These are phyloP conservation scores for Cnidoscolus chayamansa DNA, from an alignment of 441 rosid genomes.

Conservation along the genomic window DNA sequence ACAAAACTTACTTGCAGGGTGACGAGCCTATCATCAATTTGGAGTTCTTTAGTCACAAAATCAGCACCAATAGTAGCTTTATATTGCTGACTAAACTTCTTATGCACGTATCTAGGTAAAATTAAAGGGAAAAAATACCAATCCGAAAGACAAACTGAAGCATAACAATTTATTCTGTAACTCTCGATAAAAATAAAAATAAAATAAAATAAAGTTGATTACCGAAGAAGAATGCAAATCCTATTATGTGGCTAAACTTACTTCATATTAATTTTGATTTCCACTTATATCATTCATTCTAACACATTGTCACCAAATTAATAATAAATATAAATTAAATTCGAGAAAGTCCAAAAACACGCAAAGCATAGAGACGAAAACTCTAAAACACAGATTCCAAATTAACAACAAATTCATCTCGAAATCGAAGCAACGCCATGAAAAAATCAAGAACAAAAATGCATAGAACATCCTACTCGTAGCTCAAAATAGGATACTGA, in stretches of 20 bases:
- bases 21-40: conserved; percentile 80
- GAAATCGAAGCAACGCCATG: not conserved
- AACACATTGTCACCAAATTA: not conserved
- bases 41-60: conserved; percentile 94
- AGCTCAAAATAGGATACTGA: conserved; percentile 69
- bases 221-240: not conserved
- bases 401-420: not conserved
- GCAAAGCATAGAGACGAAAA: not conserved
- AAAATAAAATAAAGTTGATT: not conserved
- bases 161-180: not conserved
- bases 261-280: not conserved
- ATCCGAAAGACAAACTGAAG: not conserved
- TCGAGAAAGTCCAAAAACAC: not conserved
- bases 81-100: conserved; percentile 90
- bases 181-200: not conserved
- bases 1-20: conserved; percentile 66
- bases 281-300: not conserved
- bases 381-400: not conserved
- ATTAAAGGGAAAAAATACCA: conserved; percentile 35
- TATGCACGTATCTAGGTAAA: conserved; percentile 73
- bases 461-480: not conserved
- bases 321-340: not conserved
- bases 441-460: not conserved
- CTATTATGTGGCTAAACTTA: not conserved
- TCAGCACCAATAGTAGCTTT: conserved; percentile 98